Base-by-base conservation (phyloP, 1,284 basidiomycete species). In the Puccinia horiana region DNA sequence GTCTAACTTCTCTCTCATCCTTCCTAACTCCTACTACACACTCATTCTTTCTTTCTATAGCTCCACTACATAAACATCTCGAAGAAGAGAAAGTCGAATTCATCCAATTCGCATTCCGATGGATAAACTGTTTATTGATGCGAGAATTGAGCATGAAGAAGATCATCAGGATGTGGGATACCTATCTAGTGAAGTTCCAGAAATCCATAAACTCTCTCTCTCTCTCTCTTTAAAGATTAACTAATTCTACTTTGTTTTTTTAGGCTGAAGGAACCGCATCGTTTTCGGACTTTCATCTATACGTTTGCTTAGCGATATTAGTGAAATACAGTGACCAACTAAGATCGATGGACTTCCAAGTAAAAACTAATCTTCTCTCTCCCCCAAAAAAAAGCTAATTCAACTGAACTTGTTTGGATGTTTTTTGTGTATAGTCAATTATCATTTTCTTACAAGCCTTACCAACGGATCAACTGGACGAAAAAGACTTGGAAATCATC, bases 121-220 rank as follows among this genome's bases (percentile, higher is more conserved):
- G 95, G 95, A 97, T 98, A 94, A 98, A 98, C 86, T 97, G 96
- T 86, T 88, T 98, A 76, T 89, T 98, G 83, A 97, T 98, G 95
- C 90, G 95, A 82, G 95, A 98, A 88, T 93, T 98, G 84, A 95
- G 92, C 84, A 94, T 97, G 77, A 91, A 92, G 85, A 96, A 96
- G 87, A 97, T 96, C 18, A 93, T 97, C 78, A 90, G 95, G 81
- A 98, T 98, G 95, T 98, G 95, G 95, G 95, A 98, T 87, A 97
- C 96, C 11, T 98, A 98, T 87, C 88, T 98, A 85, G 95, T 97
- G 26, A 1, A 82, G 26, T 16, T 37, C 29, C 0, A 47, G 49
- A 8, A 29, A 65, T 11, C 20, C 61, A 5, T 1, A 73, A 47
- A 18, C 26, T 12, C n/a, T 11, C 44, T 5, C 40, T 77, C n/a